Percentiles rank a stretch among this genome's conserved stretches.
phyloP scores from a whole-genome alignment of 805 yeast genomes.

The Starmerella floris region DNA sequence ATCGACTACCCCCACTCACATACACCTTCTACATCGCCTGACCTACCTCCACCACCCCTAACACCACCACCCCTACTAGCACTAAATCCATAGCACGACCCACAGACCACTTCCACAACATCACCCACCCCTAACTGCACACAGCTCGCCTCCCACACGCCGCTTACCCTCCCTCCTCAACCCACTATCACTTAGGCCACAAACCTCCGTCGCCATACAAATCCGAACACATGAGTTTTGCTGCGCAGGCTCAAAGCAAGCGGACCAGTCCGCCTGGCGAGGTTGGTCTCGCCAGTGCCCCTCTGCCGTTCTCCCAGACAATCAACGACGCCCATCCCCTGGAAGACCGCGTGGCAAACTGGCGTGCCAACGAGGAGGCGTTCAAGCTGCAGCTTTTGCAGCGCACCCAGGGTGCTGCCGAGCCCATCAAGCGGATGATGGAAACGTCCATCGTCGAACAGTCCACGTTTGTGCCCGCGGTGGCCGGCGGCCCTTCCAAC shows the following conservation, averaged over 20 bases:
- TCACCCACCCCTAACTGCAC: too few relatives aligned
- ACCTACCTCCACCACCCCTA: too few relatives aligned
- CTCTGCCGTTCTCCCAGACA: slow-evolving; percentile 25
- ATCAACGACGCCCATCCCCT: slow-evolving; percentile 53
- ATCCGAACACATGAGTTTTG: background rate
- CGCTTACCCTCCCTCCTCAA: too few relatives aligned
- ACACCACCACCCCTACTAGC: too few relatives aligned
- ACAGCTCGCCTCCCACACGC: too few relatives aligned
- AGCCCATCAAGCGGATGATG: slow-evolving; percentile 84
- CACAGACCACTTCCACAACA: too few relatives aligned
- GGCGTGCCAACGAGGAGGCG: slow-evolving; percentile 67
- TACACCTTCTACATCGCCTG: too few relatives aligned
- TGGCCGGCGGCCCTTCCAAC: slow-evolving; percentile 44
- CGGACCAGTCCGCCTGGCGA: background rate
- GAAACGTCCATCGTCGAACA: slow-evolving; percentile 61
- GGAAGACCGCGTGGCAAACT: slow-evolving; percentile 56
- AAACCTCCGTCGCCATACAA: too few relatives aligned
- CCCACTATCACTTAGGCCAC: too few relatives aligned
- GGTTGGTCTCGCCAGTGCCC: background rate
- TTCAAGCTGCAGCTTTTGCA: slow-evolving; percentile 65
- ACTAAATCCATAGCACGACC: too few relatives aligned
- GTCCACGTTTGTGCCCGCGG: slow-evolving; percentile 54
- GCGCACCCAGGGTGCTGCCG: slow-evolving; percentile 81
- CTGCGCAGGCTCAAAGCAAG: background rate
- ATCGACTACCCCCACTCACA: too few relatives aligned